Conservation (phyloP, 2,329 filamentous ascomycete species). For the Ramularia endophylla region DNA sequence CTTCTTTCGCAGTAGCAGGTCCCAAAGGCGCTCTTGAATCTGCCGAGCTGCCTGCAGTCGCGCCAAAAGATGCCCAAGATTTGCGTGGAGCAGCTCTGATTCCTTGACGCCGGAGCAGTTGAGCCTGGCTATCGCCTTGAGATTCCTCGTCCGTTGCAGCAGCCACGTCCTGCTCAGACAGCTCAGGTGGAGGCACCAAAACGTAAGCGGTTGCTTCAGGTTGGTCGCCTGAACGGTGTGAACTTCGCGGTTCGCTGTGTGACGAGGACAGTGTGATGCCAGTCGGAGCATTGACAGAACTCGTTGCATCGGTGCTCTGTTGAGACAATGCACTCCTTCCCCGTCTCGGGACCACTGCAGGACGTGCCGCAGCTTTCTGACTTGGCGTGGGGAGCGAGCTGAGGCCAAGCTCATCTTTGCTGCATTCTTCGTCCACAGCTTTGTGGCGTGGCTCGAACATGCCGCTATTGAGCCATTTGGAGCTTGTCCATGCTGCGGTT, state of each 20-base stretch:
- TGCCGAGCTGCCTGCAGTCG: not conserved
- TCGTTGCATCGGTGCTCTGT: not conserved
- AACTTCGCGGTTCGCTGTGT: not conserved
- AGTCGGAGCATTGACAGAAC: not conserved
- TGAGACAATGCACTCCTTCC: slow-evolving; percentile 3
- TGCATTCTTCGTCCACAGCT: slow-evolving; percentile 20
- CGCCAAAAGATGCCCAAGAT: slow-evolving; percentile 10
- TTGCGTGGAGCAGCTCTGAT: slow-evolving; percentile 9
- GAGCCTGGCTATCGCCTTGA: slow-evolving; percentile 9
- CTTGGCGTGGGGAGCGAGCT: slow-evolving; percentile 16
- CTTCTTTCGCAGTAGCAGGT: no score
- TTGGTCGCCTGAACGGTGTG: not conserved
- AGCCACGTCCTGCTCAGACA: not conserved
- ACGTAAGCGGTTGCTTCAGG: not conserved
- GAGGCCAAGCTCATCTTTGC: slow-evolving; percentile 17
- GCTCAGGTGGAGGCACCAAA: not conserved
- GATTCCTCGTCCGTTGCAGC: not conserved
- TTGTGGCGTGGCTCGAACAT: slow-evolving; percentile 13
- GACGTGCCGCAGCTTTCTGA: slow-evolving; percentile 6
- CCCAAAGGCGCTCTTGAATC: not conserved
- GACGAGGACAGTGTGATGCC: no score
- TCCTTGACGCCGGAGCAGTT: slow-evolving; percentile 9
- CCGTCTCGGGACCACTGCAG: not conserved
- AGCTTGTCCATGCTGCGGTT: slow-evolving; percentile 22
- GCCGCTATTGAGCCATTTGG: slow-evolving; percentile 17